Evolutionary conservation across 1,284 basidiomycete genomes (phyloP).

Genomic region (Anthracocystis walkeri): DNA sequence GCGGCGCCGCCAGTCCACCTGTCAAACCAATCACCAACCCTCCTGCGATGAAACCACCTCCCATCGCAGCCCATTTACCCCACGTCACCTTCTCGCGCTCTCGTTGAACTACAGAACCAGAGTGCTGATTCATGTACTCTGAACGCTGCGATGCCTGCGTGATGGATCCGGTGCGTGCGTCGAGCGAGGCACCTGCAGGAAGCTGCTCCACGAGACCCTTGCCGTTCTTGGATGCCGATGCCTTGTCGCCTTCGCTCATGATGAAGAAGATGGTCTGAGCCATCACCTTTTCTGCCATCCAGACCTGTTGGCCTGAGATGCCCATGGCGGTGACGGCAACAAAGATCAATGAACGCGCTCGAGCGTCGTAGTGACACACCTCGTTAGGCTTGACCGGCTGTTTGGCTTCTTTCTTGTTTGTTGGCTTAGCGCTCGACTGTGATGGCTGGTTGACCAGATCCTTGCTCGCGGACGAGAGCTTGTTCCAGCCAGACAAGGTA

Average conservation of each 20-base stretch:
- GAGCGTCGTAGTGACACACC: constrained; percentile 61
- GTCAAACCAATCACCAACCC: constrained; percentile 61
- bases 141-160: constrained; percentile 46
- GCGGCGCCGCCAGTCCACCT: constrained; percentile 61
- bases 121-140: constrained; percentile 62
- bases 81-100: constrained; percentile 59
- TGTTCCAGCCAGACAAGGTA: constrained; percentile 41
- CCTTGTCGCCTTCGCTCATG: constrained; percentile 53
- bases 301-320: constrained; percentile 43
- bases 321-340: constrained; percentile 58
- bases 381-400: constrained; percentile 62
- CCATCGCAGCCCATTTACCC: constrained; percentile 60
- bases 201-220: constrained; percentile 54
- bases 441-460: constrained; percentile 28
- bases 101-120: constrained; percentile 43
- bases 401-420: constrained; percentile 11
- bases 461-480: constrained; percentile 43
- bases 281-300: constrained; percentile 61
- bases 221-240: constrained; percentile 45
- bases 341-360: constrained; percentile 62
- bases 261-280: constrained; percentile 64
- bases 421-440: constrained; percentile 1
- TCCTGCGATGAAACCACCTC: constrained; percentile 57
- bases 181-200: constrained; percentile 42
- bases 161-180: constrained; percentile 36